Conservation (phyloP, 2,329 filamentous ascomycete species). For the Incumbomyces delicatus region DNA sequence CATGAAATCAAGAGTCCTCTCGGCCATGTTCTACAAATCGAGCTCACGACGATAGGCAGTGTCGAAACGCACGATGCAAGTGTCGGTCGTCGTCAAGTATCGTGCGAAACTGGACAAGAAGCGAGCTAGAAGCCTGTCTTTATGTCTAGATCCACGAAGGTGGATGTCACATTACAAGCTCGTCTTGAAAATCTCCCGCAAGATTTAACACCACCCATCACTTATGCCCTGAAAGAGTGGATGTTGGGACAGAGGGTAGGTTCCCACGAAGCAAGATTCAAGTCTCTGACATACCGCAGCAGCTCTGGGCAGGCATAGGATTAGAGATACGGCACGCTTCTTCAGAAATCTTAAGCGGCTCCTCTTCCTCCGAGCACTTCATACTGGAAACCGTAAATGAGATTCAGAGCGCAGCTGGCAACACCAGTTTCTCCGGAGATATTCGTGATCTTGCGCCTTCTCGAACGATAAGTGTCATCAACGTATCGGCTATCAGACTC, state of each 20-base stretch:
- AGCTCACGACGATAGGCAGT: neutral
- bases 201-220: no score
- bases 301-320: no score
- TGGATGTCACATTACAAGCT: neutral
- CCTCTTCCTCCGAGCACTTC: neutral
- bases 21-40: no score
- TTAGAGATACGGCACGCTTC: no score
- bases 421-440: neutral
- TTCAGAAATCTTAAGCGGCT: neutral
- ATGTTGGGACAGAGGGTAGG: no score
- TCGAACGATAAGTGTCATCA: neutral
- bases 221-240: no score
- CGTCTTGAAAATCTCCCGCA: neutral
- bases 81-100: neutral
- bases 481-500: neutral
- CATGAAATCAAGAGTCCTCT: no score
- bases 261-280: neutral
- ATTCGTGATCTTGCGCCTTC: neutral
- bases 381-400: neutral
- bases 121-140: slow-evolving; percentile 2
- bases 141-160: neutral
- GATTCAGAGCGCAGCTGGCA: neutral
- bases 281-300: neutral
- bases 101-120: neutral
- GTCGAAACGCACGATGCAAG: neutral